phyloP scores from a whole-genome alignment of 495 filamentous ascomycete genomes.

The Penicillium turbatum region DNA sequence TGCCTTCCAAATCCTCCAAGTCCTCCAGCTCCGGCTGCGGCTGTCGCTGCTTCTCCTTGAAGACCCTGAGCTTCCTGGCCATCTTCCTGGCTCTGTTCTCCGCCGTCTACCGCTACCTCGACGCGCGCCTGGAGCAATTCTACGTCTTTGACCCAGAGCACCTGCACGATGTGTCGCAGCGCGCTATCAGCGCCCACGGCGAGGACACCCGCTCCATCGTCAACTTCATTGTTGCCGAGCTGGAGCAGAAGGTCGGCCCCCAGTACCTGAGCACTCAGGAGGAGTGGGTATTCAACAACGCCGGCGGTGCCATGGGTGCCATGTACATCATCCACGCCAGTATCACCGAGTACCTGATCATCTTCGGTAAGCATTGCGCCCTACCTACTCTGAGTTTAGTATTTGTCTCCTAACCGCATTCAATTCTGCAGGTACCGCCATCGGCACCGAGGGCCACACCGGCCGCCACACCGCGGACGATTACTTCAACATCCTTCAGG shows the following conservation, averaged over 20 bases:
- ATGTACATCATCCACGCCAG: constrained; percentile 88
- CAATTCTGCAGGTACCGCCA: constrained; percentile 57
- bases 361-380: constrained; percentile 54
- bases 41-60: constrained; percentile 29
- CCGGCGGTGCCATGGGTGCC: constrained; percentile 80
- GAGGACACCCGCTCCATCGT: constrained; percentile 68
- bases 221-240: constrained; percentile 53
- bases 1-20: constrained; percentile 28
- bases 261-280: constrained; percentile 42
- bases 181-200: constrained; percentile 61
- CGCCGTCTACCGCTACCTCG: constrained; percentile 57
- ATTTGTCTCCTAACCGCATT: not conserved
- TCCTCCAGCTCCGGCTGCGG: constrained; percentile 19
- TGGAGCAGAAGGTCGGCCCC: constrained; percentile 35
- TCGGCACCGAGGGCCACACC: constrained; percentile 83
- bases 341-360: constrained; percentile 79
- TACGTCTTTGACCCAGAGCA: constrained; percentile 70
- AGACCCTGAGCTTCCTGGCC: constrained; percentile 52
- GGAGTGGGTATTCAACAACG: constrained; percentile 59
- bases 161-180: constrained; percentile 62
- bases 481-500: constrained; percentile 84
- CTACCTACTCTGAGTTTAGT: not conserved
- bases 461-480: constrained; percentile 86
- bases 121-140: constrained; percentile 65
- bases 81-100: constrained; percentile 57